These are phyloP conservation scores for Aspergillus clavatus DNA, from an alignment of 2,329 filamentous ascomycete species.

Conservation along the genomic window DNA sequence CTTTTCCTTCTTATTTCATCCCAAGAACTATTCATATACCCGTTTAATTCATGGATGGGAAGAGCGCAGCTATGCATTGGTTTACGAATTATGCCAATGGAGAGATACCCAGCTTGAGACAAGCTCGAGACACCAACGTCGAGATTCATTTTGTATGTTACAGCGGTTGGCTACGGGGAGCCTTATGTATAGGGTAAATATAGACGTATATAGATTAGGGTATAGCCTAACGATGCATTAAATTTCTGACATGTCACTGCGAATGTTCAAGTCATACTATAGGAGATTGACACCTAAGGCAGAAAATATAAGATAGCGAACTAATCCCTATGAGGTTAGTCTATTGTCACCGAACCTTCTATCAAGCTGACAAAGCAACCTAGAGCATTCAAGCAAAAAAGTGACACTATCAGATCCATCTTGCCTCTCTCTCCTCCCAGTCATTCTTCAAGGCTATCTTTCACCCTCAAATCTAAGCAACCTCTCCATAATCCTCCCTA, in stretches of 20 bases:
- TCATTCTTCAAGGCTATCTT: background rate
- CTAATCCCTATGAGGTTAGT: background rate
- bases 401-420: background rate
- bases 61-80: background rate
- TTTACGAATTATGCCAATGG: background rate
- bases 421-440: background rate
- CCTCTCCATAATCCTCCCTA: too few relatives aligned
- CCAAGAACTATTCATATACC: slow-evolving; percentile 8
- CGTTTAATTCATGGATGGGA: background rate
- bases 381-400: background rate
- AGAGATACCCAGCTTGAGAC: background rate
- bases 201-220: background rate
- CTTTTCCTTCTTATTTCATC: background rate
- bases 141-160: background rate
- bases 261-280: background rate
- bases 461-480: background rate
- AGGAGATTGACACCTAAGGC: background rate
- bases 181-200: background rate
- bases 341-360: background rate
- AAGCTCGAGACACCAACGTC: background rate
- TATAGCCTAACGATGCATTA: background rate
- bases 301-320: background rate
- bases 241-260: background rate
- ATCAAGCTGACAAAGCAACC: background rate
- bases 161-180: background rate